Conservation (phyloP, 192 early-diverging fungal genomes). For the Pilaira anomala region DNA sequence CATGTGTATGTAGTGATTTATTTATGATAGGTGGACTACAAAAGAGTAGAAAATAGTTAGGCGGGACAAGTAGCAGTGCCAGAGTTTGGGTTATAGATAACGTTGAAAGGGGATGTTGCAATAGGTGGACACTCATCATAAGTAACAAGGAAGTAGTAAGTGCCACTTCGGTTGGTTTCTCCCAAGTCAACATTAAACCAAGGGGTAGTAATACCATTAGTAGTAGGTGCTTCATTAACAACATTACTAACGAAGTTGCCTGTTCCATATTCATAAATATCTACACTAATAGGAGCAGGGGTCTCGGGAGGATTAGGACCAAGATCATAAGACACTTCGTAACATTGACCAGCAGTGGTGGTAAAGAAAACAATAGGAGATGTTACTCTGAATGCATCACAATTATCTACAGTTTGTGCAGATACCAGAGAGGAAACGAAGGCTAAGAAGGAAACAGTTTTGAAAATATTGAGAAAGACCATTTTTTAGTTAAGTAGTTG, state of each 20-base stretch:
- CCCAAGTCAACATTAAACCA: conserved; percentile 10
- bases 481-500: too few species aligned
- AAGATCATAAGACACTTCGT: conserved; percentile 3
- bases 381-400: conserved; percentile 2
- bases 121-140: conserved; percentile 1
- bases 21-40: too few species aligned
- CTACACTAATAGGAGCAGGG: background rate
- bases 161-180: background rate
- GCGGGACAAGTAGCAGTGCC: background rate
- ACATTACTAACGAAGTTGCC: background rate
- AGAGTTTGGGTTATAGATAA: conserved; percentile 12
- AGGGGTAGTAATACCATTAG: background rate
- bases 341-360: conserved; percentile 4
- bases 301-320: too few species aligned
- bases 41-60: too few species aligned
- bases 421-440: background rate
- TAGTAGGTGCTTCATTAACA: background rate
- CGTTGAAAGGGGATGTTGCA: background rate
- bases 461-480: too few species aligned
- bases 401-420: background rate
- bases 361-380: background rate
- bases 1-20: too few species aligned
- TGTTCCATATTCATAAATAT: background rate
- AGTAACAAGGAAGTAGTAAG: background rate
- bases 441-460: too few species aligned